These are phyloP conservation scores for Rutstroemia sp. DNA, from an alignment of 2,329 filamentous ascomycete species.

Conservation along the genomic window DNA sequence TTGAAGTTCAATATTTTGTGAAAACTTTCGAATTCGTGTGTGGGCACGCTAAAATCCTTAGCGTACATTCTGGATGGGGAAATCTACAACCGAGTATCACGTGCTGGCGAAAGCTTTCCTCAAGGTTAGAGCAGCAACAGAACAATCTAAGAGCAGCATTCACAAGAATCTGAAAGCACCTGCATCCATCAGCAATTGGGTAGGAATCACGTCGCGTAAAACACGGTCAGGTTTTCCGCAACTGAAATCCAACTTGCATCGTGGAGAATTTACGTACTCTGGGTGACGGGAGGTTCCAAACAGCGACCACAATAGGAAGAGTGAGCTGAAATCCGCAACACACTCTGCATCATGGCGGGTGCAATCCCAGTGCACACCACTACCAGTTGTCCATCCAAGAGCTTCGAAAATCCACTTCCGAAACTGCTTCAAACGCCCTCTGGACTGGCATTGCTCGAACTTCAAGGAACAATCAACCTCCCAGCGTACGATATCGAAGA, in stretches of 20 bases:
- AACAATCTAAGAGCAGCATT: no score
- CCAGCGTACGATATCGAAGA: slow-evolving; percentile 39
- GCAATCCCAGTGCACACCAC: slow-evolving; percentile 4
- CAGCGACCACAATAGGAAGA: background rate
- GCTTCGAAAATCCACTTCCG: slow-evolving; percentile 52
- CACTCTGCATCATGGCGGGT: background rate
- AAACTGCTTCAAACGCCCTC: slow-evolving; percentile 80
- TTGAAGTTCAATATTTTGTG: slow-evolving; percentile 1
- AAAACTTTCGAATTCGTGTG: slow-evolving; percentile 7
- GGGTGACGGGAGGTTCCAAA: no score
- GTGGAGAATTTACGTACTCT: no score
- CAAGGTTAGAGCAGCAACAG: background rate
- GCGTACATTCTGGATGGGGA: background rate
- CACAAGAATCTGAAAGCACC: no score
- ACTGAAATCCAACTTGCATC: no score
- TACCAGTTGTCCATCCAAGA: background rate
- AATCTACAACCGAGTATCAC: slow-evolving; percentile 4
- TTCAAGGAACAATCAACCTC: slow-evolving; percentile 85
- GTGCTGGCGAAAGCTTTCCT: background rate
- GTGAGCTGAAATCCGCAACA: background rate
- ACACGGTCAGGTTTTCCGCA: no score
- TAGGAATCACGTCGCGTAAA: no score
- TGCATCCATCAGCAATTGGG: no score
- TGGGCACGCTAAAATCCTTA: slow-evolving; percentile 3
- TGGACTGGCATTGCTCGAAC: slow-evolving; percentile 81